Percentiles rank a stretch among this genome's conserved stretches.
Conservation (phyloP, 805 yeast genomes). For the Cyberlindnera euphorbiiphila region DNA sequence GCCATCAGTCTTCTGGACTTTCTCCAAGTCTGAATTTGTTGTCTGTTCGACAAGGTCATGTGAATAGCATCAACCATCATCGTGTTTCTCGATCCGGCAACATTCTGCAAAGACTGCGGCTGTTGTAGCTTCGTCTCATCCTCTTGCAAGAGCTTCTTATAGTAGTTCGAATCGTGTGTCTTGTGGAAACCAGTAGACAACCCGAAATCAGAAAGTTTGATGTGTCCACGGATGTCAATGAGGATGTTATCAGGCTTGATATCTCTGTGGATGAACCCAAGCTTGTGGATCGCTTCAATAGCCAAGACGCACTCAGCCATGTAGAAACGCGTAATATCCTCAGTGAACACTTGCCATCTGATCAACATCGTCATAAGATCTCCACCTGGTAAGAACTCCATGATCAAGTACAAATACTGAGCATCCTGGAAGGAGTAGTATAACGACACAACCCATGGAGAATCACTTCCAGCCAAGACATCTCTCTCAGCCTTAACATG, state of each 20-base stretch:
- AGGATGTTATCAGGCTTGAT: slow-evolving; percentile 95
- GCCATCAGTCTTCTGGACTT: slow-evolving; percentile 81
- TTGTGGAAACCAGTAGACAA: slow-evolving; percentile 95
- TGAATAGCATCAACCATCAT: slow-evolving; percentile 93
- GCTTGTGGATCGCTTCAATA: slow-evolving; percentile 87
- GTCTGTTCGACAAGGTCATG: slow-evolving; percentile 92
- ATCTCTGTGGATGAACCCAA: slow-evolving; percentile 96
- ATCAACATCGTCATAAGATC: slow-evolving; percentile 92
- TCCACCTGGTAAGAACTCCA: slow-evolving; percentile 99
- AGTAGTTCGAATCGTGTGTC: slow-evolving; percentile 86
- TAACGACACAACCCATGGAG: slow-evolving; percentile 93
- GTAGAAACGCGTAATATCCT: slow-evolving; percentile 94
- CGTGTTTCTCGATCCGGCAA: slow-evolving; percentile 55
- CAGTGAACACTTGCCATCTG: slow-evolving; percentile 88
- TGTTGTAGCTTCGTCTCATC: slow-evolving; percentile 45
- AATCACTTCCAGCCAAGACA: slow-evolving; percentile 87
- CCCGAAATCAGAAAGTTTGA: slow-evolving; percentile 93
- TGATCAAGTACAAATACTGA: slow-evolving; percentile 86
- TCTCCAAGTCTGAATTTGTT: slow-evolving; percentile 70
- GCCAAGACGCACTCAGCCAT: slow-evolving; percentile 96
- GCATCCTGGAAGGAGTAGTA: slow-evolving; percentile 94
- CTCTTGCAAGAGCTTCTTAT: slow-evolving; percentile 67
- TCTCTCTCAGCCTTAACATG: slow-evolving; percentile 97
- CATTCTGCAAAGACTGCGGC: slow-evolving; percentile 31
- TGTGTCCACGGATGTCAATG: slow-evolving; percentile 83